Evolutionary conservation across 371 early-diverging fungal species (phyloP).

Genomic region (Quaeritorhiza haematococci): DNA sequence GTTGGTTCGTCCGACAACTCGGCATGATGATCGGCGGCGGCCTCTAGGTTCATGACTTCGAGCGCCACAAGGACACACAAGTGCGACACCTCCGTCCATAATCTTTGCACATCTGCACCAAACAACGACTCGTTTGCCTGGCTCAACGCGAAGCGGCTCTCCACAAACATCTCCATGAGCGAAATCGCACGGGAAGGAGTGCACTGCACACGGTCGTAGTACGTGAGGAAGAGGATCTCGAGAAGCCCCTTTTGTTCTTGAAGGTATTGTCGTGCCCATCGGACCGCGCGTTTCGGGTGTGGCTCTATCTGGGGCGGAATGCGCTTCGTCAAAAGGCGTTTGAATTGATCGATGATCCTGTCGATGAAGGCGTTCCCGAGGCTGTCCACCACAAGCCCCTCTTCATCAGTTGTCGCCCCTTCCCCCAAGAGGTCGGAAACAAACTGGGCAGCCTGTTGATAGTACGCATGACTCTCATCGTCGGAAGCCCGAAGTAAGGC

Average conservation of each 20-base stretch:
- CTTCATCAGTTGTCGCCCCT: too few species aligned
- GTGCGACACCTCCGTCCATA: constrained; percentile 17
- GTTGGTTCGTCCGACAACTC: background rate
- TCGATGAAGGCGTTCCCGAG: background rate
- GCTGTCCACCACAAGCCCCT: background rate
- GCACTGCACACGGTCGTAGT: constrained; percentile 12
- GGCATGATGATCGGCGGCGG: background rate
- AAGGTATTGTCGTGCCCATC: constrained; percentile 3
- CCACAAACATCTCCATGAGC: constrained; percentile 13
- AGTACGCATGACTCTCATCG: constrained; percentile 21
- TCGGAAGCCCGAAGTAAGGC: constrained; percentile 21
- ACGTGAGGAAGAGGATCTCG: constrained; percentile 28
- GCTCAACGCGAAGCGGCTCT: constrained; percentile 19
- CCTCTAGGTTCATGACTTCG: constrained; percentile 20
- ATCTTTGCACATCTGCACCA: constrained; percentile 14
- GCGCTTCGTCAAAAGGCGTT: background rate
- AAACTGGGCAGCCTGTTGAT: background rate
- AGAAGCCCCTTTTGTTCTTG: constrained; percentile 17
- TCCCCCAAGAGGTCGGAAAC: too few species aligned
- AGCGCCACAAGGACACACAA: constrained; percentile 23
- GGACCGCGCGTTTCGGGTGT: background rate
- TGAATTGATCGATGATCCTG: background rate
- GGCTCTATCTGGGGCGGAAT: background rate
- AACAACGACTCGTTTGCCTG: constrained; percentile 29
- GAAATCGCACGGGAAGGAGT: constrained; percentile 5